phyloP scores from a whole-genome alignment of 2,329 filamentous ascomycete species.

The Aspergillus hiratsukae region DNA sequence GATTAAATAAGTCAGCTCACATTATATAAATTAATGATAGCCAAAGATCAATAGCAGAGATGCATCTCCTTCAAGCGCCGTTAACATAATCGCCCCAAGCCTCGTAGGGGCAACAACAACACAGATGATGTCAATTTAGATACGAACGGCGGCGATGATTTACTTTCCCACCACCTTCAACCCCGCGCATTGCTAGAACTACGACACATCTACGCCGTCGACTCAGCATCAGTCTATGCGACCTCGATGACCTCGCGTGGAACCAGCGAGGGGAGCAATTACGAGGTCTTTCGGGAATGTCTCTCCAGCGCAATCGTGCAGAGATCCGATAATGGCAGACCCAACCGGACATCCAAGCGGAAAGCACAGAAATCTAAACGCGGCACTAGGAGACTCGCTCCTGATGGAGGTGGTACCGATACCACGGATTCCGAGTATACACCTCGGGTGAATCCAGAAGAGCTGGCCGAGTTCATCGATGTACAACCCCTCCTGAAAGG shows the following conservation, averaged over 20 bases:
- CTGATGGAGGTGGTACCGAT: constrained; percentile 8
- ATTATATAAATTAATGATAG: not conserved
- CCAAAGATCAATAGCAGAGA: not conserved
- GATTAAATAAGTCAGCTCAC: not conserved
- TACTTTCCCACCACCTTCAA: not conserved
- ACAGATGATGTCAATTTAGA: constrained; percentile 6
- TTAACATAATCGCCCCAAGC: not conserved
- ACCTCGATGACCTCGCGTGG: constrained; percentile 24
- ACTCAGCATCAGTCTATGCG: constrained; percentile 15
- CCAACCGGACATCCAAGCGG: constrained; percentile 38
- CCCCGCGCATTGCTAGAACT: not conserved
- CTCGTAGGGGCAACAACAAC: not conserved
- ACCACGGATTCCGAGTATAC: not conserved
- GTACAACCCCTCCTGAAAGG: constrained; percentile 31
- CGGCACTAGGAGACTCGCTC: constrained; percentile 16
- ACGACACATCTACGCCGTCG: not conserved
- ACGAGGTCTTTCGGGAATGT: constrained; percentile 68
- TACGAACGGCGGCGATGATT: not conserved
- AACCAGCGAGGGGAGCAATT: constrained; percentile 49
- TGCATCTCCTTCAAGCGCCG: not conserved
- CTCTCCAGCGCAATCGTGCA: constrained; percentile 66
- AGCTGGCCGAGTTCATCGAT: constrained; percentile 74
- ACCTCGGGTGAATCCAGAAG: constrained; percentile 51
- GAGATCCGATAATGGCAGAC: constrained; percentile 48
- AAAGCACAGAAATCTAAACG: constrained; percentile 18